Evolutionary conservation across 192 early-diverging fungal genomes (phyloP).

Genomic region (Podila clonocystis): DNA sequence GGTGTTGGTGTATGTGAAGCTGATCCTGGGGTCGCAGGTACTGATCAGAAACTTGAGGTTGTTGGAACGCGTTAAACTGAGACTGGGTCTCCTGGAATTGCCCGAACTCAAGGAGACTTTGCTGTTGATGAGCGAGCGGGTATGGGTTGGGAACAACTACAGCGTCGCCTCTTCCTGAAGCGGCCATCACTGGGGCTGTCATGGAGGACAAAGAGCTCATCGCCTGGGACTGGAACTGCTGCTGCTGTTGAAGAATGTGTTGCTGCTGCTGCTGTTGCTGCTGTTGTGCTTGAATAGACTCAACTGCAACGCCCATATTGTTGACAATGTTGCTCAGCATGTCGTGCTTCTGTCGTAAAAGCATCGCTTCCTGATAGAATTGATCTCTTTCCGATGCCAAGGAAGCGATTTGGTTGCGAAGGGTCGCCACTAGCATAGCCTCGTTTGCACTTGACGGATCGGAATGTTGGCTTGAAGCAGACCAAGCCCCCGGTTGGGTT

Average conservation of each 20-base stretch:
- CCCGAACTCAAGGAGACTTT: conserved; percentile 3
- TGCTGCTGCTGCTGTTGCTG: conserved; percentile 21
- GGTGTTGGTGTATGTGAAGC: conserved; percentile 16
- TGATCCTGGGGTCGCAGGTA: conserved; percentile 11
- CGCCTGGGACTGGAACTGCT: conserved; percentile 7
- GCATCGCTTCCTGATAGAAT: conserved; percentile 38
- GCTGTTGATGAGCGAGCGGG: conserved; percentile 15
- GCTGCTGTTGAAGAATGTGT: conserved; percentile 24
- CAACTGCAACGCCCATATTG: conserved; percentile 41
- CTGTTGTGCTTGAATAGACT: conserved; percentile 37
- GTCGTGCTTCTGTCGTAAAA: conserved; percentile 37
- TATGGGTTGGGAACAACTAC: not conserved
- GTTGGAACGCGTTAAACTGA: conserved; percentile 13
- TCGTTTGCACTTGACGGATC: conserved; percentile 1
- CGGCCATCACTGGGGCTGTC: not conserved
- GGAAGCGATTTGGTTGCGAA: conserved; percentile 45
- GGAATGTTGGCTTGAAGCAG: not conserved
- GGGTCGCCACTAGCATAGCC: conserved; percentile 23
- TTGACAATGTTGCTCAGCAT: conserved; percentile 34
- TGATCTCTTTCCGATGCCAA: conserved; percentile 44
- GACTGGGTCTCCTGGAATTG: conserved; percentile 19
- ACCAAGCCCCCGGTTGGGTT: not conserved
- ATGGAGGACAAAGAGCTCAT: conserved; percentile 5
- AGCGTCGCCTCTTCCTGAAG: not conserved
- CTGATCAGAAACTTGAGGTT: conserved; percentile 1